These are phyloP conservation scores for Tuber brumale DNA, from an alignment of 495 filamentous ascomycete genomes.

Conservation along the genomic window DNA sequence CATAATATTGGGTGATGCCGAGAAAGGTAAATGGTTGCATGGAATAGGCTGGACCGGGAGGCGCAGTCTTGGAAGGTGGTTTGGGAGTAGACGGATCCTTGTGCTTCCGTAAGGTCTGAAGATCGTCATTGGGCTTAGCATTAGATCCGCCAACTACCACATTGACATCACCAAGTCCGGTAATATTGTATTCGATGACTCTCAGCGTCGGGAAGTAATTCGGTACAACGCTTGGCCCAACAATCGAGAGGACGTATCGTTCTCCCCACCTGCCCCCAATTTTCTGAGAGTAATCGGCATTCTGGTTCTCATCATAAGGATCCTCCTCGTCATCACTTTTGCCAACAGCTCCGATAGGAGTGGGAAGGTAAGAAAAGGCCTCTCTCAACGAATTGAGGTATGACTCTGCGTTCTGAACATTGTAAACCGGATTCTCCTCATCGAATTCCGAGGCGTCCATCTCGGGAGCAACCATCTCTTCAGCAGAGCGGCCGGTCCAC, in stretches of 20 bases:
- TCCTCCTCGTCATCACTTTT: slow-evolving; percentile 29
- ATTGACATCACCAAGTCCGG: slow-evolving; percentile 50
- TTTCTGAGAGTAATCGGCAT: slow-evolving; percentile 51
- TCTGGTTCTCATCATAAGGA: slow-evolving; percentile 43
- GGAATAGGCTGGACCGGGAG: slow-evolving; percentile 87
- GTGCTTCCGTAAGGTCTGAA: slow-evolving; percentile 41
- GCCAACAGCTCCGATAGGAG: slow-evolving; percentile 44
- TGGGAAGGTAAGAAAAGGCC: slow-evolving; percentile 68
- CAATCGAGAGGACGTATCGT: slow-evolving; percentile 70
- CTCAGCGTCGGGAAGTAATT: slow-evolving; percentile 87
- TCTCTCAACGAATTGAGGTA: slow-evolving; percentile 76
- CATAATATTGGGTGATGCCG: slow-evolving; percentile 82
- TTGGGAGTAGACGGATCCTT: slow-evolving; percentile 60
- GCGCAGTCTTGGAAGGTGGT: slow-evolving; percentile 62
- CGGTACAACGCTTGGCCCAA: slow-evolving; percentile 80
- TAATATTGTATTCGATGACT: slow-evolving; percentile 88
- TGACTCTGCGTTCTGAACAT: slow-evolving; percentile 57
- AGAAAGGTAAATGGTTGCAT: slow-evolving; percentile 70
- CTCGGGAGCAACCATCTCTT: slow-evolving; percentile 20
- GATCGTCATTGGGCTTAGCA: slow-evolving; percentile 5
- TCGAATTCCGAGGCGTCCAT: slow-evolving; percentile 42
- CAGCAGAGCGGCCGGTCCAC: slow-evolving; percentile 17
- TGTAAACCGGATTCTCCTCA: slow-evolving; percentile 50
- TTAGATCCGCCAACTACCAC: slow-evolving; percentile 6
- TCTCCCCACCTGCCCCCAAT: slow-evolving; percentile 77